Evolutionary conservation across 371 early-diverging fungal species (phyloP), one percentile per base, ranked within the genome.

Genomic region (Mortierella sp.): DNA sequence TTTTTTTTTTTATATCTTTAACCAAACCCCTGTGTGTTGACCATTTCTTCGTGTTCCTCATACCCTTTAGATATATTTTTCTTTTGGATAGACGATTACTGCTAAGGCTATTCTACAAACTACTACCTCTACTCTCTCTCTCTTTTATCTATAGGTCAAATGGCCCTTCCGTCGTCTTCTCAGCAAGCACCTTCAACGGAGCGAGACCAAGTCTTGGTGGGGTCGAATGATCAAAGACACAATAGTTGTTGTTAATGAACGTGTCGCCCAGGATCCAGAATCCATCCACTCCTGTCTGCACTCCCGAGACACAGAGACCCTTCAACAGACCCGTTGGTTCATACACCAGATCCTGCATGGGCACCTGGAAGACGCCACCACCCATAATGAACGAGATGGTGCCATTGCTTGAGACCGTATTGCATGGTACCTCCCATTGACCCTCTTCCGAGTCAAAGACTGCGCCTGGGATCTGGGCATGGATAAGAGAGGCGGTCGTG

Each of bases 181-280:
- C n/a, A n/a, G n/a, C n/a, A n/a, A 37, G 3, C 37, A 9, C 9
- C 37, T 37, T 37, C 5, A 37, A 9, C 9, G 37, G 37, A 9
- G 37, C 37, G 9, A 37, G 9, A 9, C 37, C 37, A 9, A 37
- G 37, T 9, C 9, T 37, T 3, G 59, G 12, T 37, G 59, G 1
- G 37, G 44, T 25, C 45, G 44, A 23, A 59, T 72, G 64, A 21
- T 82, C 62, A 47, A 83, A 75, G 18, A 72, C 74, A 45, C 70
- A 70, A 48, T 84, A 84, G 60, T 76, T 72, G 51, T 81, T 75
- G 74, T 81, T 82, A 53, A 84, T 59, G 50, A 84, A 84, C 28
- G 72, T 63, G 46, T 82, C 83, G 14, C 83, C 84, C 29, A 84
- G 57, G 50, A 82, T 72, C 64, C 64, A 64, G 1, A 57, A 19